A percentile compares a stretch with the other conserved stretches of the same genome.
These are phyloP conservation scores for Salmacisia buchloeana DNA, from an alignment of 1,284 basidiomycete species.

Conservation along the genomic window DNA sequence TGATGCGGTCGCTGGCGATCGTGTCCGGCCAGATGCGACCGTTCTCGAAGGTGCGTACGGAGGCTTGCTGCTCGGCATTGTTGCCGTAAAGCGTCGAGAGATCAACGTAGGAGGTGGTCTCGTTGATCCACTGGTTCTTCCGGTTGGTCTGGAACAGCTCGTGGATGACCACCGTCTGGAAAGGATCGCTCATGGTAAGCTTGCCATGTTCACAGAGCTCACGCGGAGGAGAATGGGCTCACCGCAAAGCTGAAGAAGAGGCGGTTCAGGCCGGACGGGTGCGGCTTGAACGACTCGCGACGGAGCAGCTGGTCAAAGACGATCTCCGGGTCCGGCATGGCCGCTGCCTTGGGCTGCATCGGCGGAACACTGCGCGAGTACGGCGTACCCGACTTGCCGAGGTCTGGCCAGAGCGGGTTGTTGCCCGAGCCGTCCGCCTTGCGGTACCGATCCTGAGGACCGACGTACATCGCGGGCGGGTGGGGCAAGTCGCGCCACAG, in stretches of 20 bases:
- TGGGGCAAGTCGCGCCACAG: slow-evolving; percentile 61
- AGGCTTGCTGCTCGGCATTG: slow-evolving; percentile 56
- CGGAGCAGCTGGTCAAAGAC: slow-evolving; percentile 16
- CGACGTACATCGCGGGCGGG: slow-evolving; percentile 65
- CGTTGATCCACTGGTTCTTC: slow-evolving; percentile 56
- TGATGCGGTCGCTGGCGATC: slow-evolving; percentile 64
- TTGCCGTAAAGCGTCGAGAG: slow-evolving; percentile 69
- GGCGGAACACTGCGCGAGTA: slow-evolving; percentile 72
- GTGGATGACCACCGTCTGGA: background rate
- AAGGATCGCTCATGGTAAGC: background rate
- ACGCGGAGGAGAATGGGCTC: background rate
- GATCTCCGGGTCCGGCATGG: slow-evolving; percentile 18
- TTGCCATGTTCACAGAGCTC: background rate
- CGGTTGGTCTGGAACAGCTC: slow-evolving; percentile 23
- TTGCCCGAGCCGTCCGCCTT: slow-evolving; percentile 56
- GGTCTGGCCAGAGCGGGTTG: slow-evolving; percentile 63
- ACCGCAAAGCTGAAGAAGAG: slow-evolving; percentile 34
- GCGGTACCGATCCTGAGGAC: slow-evolving; percentile 48
- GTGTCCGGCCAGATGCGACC: slow-evolving; percentile 62
- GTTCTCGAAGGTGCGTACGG: slow-evolving; percentile 57
- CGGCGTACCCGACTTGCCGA: slow-evolving; percentile 68
- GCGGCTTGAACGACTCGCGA: slow-evolving; percentile 14
- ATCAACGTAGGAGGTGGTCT: slow-evolving; percentile 70
- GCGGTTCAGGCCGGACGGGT: slow-evolving; percentile 34
- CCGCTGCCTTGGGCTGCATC: slow-evolving; percentile 11